Percentiles rank a stretch among this genome's conserved stretches.
phyloP scores from a whole-genome alignment of 306 rosid species.

The Senna tora region DNA sequence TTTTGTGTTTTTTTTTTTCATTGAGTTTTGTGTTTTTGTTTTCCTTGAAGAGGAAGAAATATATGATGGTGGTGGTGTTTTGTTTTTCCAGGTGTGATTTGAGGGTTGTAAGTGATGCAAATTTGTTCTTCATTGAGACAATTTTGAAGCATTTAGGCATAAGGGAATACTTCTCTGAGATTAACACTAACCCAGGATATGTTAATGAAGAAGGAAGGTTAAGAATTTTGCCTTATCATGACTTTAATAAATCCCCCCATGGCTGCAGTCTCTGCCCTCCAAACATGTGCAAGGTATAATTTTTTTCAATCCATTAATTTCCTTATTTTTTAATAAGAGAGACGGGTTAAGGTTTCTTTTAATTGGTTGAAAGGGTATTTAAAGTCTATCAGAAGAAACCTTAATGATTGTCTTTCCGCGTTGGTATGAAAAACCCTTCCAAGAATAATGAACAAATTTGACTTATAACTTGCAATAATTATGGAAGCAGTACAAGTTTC shows the following conservation, averaged over 20 bases:
- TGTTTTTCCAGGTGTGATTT: slow-evolving; percentile 64
- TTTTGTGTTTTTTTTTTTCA: too few relatives aligned
- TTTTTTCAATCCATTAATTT: neutral
- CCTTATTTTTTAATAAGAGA: too few relatives aligned
- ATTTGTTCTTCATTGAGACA: slow-evolving; percentile 69
- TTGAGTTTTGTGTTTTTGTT: too few relatives aligned
- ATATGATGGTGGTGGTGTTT: neutral
- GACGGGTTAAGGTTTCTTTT: too few relatives aligned
- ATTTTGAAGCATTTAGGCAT: slow-evolving; percentile 64
- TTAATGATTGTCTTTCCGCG: too few relatives aligned
- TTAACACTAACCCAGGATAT: slow-evolving; percentile 66
- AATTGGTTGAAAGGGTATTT: too few relatives aligned
- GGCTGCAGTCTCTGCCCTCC: slow-evolving; percentile 66
- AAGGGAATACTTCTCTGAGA: slow-evolving; percentile 66
- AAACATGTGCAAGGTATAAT: slow-evolving; percentile 81
- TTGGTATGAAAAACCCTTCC: too few relatives aligned
- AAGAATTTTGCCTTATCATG: slow-evolving; percentile 52
- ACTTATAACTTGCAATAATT: neutral
- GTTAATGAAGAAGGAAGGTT: slow-evolving; percentile 62
- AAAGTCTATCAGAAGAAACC: too few relatives aligned
- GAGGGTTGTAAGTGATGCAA: slow-evolving; percentile 88
- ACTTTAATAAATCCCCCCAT: slow-evolving; percentile 52
- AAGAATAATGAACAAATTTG: neutral
- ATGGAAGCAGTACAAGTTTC: neutral
- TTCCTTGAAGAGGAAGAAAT: neutral